Evolutionary conservation across 2,329 filamentous ascomycete species (phyloP).

Genomic region (Fulvia fulva): DNA sequence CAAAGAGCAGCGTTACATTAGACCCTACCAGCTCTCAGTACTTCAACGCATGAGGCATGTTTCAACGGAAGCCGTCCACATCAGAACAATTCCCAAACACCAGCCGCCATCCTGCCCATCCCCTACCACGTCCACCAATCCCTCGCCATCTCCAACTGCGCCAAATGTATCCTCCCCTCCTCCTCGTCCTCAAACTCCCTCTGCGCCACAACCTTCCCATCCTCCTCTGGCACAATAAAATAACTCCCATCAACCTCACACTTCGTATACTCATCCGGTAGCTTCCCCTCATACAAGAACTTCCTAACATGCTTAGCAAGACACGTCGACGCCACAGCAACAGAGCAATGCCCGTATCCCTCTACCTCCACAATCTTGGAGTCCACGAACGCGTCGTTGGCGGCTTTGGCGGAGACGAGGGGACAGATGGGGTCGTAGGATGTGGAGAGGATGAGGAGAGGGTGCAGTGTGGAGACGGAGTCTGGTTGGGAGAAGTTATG

Average conservation of each 20-base stretch:
- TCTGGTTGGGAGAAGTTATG: conserved; percentile 19
- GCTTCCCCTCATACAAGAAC: conserved; percentile 19
- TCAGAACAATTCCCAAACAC: no score
- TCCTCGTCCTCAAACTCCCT: conserved; percentile 14
- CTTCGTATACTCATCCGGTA: conserved; percentile 17
- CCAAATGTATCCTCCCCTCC: conserved; percentile 19
- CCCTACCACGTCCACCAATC: conserved; percentile 14
- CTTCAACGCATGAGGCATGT: no score
- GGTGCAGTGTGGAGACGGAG: conserved; percentile 16
- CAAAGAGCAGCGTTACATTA: no score
- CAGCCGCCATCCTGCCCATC: no score
- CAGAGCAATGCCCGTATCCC: conserved; percentile 22
- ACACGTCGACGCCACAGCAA: conserved; percentile 21
- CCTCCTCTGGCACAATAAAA: conserved; percentile 22
- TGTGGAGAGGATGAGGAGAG: conserved; percentile 18
- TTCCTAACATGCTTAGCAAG: conserved; percentile 18
- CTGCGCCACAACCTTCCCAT: conserved; percentile 19
- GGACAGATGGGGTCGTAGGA: conserved; percentile 24
- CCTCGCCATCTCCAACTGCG: conserved; percentile 22
- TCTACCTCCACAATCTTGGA: conserved; percentile 20
- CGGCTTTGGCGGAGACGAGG: conserved; percentile 18
- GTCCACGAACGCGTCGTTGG: conserved; percentile 13
- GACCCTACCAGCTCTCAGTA: no score
- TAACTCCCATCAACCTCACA: conserved; percentile 23
- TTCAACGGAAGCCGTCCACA: no score